Evolutionary conservation across 73 alveolate genomes (phyloP), one percentile per base, ranked within the genome.

Genomic region (Strombidium stylifer): DNA sequence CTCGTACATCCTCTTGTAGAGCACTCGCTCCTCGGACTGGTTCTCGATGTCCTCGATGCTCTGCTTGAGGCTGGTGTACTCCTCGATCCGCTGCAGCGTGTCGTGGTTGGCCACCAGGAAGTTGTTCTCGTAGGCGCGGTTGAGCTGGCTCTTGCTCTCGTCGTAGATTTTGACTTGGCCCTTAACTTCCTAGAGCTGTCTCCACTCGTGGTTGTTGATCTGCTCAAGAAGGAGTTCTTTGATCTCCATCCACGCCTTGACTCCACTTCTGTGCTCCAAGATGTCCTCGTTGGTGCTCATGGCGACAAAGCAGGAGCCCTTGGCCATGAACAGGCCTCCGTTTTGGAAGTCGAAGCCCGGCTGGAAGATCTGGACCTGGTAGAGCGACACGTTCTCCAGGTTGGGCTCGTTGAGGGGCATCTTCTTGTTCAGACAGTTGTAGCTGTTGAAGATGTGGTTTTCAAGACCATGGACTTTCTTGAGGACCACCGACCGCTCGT

Each of bases 161-260:
- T 74, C 62, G 12, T 37, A 24, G 14, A 35, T 57, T 34, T 31
- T 46, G 19, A 73, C 11, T 45, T 36, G 20, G 7, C 2, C 39
- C 25, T 35, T 59, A 12, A 41, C 20, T 1, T 47, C 19, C 12
- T 55, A 15, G 8, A 42, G 48, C 11, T 25, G 10, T 3, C 15
- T 27, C 11, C 42, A 31, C 10, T 27, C 30, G n/a, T 78, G 67
- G n/a, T 78, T 78, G 14, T 25, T 40, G 78, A 78, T 67, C 19
- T 62, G 72, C 57, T 78, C 68, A n/a, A 78, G 34, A 57, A 78
- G 37, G n/a, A 55, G 28, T 44, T 54, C 78, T 39, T 78, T 51
- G 15, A 78, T 55, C 3, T 69, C 82, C 11, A 68, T 70, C 89
- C 89, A 78, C 3, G 80, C 59, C 14, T 55, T 68, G 2, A 32